Evolutionary conservation across 495 filamentous ascomycete genomes (phyloP), one percentile per base, ranked within the genome.

Genomic region (Daldinia bambusicola): DNA sequence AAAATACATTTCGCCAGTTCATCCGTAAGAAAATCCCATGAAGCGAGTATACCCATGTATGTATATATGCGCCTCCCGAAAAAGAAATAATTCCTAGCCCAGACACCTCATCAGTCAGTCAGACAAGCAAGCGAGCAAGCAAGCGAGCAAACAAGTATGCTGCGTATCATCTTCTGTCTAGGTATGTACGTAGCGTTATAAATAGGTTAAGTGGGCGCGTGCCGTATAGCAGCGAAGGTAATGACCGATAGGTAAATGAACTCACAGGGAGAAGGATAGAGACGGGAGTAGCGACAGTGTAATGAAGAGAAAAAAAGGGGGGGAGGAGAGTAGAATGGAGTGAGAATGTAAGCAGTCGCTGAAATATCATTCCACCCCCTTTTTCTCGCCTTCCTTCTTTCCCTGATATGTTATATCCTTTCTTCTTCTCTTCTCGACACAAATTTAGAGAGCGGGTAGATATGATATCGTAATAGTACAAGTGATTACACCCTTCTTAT

Each of bases 391-490:
- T 4, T 56, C 18, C 14, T 37, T 2, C 37, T 22, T 22, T 10
- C 16, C 53, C 16, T 10, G 18, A 31, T 37, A 7, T 56, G 31
- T n/a, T 55, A n/a, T 31, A 5, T 55, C 18, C 14, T 37, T 55
- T 9, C n/a, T 36, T 16, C 31, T 12, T 56, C 16, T 32, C 30
- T 37, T 10, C 32, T 9, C 32, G 13, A 56, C 16, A 8, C 4
- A 37, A 0, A 20, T n/a, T 37, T 32, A 37, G 53, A 56, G 14
- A 37, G 53, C 32, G 31, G 32, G 3, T 37, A 56, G 6, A 32
- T 22, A 37, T 56, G 7, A 32, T 31, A 31, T 52, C 50, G 50
- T 53, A 53, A 22, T 53, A 53, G 30, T 53, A 53, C 50, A 53
- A 53, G 22, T n/a, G 4, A 32, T 31, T 22, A 2, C 1, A 8